These are phyloP conservation scores for Metschnikowia vanudenii DNA, from an alignment of 805 yeast genomes.

Conservation along the genomic window DNA sequence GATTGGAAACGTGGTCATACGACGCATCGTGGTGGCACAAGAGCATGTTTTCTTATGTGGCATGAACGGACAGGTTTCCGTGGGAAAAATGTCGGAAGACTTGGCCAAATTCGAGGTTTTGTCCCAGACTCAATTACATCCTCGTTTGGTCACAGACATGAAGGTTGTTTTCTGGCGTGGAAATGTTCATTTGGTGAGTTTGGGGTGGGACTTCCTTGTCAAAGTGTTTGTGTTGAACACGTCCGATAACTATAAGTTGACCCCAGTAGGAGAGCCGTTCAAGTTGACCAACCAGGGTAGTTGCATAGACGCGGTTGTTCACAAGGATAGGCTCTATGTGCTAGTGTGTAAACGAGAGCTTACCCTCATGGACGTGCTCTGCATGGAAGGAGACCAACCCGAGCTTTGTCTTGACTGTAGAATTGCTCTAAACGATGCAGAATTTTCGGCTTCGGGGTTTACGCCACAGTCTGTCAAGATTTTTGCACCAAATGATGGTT, in stretches of 20 bases:
- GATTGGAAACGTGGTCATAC: conserved; percentile 30
- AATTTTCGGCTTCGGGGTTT: conserved; percentile 63
- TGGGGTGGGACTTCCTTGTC: conserved; percentile 59
- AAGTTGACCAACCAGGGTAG: conserved; percentile 53
- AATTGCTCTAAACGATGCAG: conserved; percentile 69
- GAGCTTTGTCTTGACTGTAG: conserved; percentile 29
- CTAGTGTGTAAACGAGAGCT: conserved; percentile 60
- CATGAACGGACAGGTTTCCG: conserved; percentile 49
- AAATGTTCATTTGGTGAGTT: conserved; percentile 44
- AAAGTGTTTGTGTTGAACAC: conserved; percentile 33
- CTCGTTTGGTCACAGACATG: conserved; percentile 39
- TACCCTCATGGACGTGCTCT: conserved; percentile 52
- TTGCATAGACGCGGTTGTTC: conserved; percentile 41
- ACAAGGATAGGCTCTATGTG: conserved; percentile 35
- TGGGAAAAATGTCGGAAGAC: conserved; percentile 15
- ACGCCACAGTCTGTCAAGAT: conserved; percentile 49
- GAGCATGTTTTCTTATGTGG: conserved; percentile 43
- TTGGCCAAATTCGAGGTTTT: background rate
- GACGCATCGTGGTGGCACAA: conserved; percentile 31
- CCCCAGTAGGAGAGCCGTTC: conserved; percentile 18
- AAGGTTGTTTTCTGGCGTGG: conserved; percentile 20
- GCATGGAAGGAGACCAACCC: conserved; percentile 14
- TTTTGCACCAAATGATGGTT: conserved; percentile 7
- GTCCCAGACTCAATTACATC: conserved; percentile 31
- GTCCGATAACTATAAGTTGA: conserved; percentile 9